Evolutionary conservation across 2,329 filamentous ascomycete species (phyloP).

Genomic region (Botrytis squamosa): DNA sequence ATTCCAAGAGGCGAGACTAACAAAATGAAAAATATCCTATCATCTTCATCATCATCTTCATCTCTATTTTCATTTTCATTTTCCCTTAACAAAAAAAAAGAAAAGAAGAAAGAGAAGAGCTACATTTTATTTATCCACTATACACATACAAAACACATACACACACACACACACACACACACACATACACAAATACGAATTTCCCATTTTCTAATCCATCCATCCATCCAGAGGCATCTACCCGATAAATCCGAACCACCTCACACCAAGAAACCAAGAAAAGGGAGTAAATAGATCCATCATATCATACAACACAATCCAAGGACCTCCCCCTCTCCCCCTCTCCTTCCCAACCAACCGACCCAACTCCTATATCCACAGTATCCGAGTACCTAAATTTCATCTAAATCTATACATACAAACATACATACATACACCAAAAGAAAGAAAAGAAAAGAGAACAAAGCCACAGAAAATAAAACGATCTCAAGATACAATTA

Average conservation of each 20-base stretch:
- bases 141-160: no score
- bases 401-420: neutral
- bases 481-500: neutral
- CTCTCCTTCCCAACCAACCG: neutral
- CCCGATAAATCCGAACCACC: neutral
- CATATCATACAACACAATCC: neutral
- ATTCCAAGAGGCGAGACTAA: no score
- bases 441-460: neutral
- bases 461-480: neutral
- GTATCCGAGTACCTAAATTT: neutral
- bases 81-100: no score
- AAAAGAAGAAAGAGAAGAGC: neutral
- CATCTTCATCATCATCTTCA: no score
- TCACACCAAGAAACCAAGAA: neutral
- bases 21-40: accelerated
- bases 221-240: neutral
- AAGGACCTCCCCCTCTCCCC: neutral
- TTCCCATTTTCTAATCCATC: neutral
- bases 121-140: neutral
- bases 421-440: neutral
- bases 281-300: neutral
- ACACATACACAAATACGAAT: neutral
- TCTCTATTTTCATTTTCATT: no score
- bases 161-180: neutral
- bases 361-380: neutral